These are phyloP conservation scores for Apostasia ramifera DNA, from an alignment of 106 monocot genomes.

Conservation along the genomic window DNA sequence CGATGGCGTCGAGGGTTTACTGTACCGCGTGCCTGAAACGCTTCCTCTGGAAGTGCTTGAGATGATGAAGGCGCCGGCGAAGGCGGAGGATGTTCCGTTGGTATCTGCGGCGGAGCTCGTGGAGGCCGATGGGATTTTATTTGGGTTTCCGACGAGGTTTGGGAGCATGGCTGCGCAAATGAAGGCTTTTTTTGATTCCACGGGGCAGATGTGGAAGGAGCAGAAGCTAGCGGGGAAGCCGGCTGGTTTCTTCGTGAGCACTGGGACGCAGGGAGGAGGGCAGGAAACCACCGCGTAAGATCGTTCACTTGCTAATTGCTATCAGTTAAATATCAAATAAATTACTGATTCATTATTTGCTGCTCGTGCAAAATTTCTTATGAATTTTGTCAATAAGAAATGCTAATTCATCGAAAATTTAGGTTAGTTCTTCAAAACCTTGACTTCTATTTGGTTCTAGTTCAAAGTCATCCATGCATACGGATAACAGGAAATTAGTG, in stretches of 20 bases:
- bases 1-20: slow-evolving; percentile 44
- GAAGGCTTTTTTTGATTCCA: slow-evolving; percentile 69
- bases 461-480: no score
- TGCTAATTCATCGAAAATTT: no score
- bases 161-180: slow-evolving; percentile 70
- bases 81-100: slow-evolving; percentile 26
- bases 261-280: slow-evolving; percentile 70
- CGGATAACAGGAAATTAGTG: no score
- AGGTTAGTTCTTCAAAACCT: no score
- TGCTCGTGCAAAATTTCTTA: no score
- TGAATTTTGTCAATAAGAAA: no score
- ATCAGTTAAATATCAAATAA: no score
- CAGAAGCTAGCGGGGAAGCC: slow-evolving; percentile 70
- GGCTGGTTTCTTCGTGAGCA: slow-evolving; percentile 70
- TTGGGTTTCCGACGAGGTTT: slow-evolving; percentile 51
- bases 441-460: no score
- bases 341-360: no score
- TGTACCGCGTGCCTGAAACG: slow-evolving; percentile 59
- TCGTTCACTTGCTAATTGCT: background rate
- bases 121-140: slow-evolving; percentile 46
- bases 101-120: slow-evolving; percentile 22
- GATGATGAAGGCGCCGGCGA: slow-evolving; percentile 42
- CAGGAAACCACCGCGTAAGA: slow-evolving; percentile 78
- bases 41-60: slow-evolving; percentile 43
- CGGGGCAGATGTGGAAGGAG: slow-evolving; percentile 57